Evolutionary conservation across 1,284 basidiomycete species (phyloP).

Genomic region (Puccinia coronata): DNA sequence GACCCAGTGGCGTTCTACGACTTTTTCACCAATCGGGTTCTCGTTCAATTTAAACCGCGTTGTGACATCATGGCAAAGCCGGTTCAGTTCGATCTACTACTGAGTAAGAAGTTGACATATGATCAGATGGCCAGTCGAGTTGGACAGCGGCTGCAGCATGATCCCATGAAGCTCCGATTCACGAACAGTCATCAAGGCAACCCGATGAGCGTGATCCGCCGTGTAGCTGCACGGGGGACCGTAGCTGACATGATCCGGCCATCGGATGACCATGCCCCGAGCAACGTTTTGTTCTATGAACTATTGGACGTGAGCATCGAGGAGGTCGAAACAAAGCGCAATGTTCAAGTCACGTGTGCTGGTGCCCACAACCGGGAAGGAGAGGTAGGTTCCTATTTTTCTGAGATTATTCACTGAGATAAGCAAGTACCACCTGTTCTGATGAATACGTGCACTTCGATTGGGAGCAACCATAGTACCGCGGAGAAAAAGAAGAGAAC

Average conservation of each 20-base stretch:
- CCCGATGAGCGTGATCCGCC: constrained; percentile 87
- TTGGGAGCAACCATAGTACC: too few species aligned
- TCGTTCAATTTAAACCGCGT: constrained; percentile 95
- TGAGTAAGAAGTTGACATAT: constrained; percentile 99
- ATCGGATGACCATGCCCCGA: constrained; percentile 76
- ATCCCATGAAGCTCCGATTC: constrained; percentile 96
- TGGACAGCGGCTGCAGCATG: constrained; percentile 86
- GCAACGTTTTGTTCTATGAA: constrained; percentile 92
- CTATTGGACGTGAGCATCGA: constrained; percentile 95
- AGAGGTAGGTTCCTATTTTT: constrained; percentile 61
- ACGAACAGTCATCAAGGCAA: constrained; percentile 90
- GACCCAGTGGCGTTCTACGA: constrained; percentile 96
- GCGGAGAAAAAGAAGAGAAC: too few species aligned
- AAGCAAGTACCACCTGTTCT: neutral
- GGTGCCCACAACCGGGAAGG: constrained; percentile 96
- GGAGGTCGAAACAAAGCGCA: constrained; percentile 97
- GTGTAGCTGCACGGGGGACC: constrained; percentile 82
- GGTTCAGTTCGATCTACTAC: constrained; percentile 77
- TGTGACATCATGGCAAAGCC: constrained; percentile 66
- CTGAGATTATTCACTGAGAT: neutral
- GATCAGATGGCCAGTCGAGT: constrained; percentile 96
- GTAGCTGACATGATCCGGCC: constrained; percentile 95
- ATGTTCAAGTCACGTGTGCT: constrained; percentile 93
- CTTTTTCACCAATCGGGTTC: constrained; percentile 95
- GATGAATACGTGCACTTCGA: constrained; percentile 23